These are phyloP conservation scores for Blastobotrys muscicola DNA, from an alignment of 805 yeast species.

Conservation along the genomic window DNA sequence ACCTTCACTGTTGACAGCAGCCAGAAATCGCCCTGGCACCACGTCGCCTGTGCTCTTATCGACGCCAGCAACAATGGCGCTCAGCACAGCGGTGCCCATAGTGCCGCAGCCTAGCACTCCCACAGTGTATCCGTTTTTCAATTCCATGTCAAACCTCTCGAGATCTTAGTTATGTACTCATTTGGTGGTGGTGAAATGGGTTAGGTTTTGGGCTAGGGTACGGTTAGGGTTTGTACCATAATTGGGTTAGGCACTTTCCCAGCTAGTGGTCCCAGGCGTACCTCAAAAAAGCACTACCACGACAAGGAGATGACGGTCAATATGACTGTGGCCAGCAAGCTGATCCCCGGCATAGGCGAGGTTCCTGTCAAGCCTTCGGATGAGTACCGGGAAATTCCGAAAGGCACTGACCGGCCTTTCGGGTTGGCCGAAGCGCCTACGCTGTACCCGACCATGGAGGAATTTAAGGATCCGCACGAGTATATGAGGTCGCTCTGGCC, in stretches of 20 bases:
- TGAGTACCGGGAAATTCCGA: slow-evolving; percentile 9
- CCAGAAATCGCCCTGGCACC: slow-evolving; percentile 62
- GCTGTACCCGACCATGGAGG: slow-evolving; percentile 43
- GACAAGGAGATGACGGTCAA: too few relatives aligned
- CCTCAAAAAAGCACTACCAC: too few relatives aligned
- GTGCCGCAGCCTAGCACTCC: slow-evolving; percentile 89
- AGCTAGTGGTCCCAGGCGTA: background rate
- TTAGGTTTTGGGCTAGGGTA: background rate
- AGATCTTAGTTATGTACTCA: background rate
- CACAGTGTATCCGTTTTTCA: slow-evolving; percentile 37
- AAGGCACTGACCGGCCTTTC: slow-evolving; percentile 16
- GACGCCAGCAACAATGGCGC: slow-evolving; percentile 56
- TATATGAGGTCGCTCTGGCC: slow-evolving; percentile 47
- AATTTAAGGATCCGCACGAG: slow-evolving; percentile 55
- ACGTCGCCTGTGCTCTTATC: slow-evolving; percentile 25
- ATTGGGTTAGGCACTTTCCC: background rate
- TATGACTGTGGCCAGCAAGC: background rate
- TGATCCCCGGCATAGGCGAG: slow-evolving; percentile 8
- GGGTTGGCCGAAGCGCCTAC: slow-evolving; percentile 44
- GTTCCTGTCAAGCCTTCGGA: slow-evolving; percentile 10
- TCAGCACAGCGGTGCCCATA: slow-evolving; percentile 87
- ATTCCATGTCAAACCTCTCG: slow-evolving; percentile 1
- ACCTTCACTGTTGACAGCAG: slow-evolving; percentile 56
- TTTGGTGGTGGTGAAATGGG: background rate
- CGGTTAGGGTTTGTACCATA: background rate